Conservation (phyloP, 768 basidiomycete species). For the Mycena kentingensis region DNA sequence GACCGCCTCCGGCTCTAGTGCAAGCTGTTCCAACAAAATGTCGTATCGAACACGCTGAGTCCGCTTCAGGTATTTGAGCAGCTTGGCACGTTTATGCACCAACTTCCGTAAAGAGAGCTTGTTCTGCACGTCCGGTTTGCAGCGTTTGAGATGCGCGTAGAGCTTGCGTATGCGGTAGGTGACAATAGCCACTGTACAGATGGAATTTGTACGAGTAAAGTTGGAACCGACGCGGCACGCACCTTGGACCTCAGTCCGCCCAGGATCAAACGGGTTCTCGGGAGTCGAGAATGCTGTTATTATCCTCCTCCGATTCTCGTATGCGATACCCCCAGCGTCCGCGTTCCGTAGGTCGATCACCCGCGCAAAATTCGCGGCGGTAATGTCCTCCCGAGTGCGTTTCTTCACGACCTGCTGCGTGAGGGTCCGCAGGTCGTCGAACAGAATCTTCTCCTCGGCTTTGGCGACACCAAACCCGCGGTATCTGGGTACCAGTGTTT, state of each 20-base stretch:
- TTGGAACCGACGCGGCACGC: constrained; percentile 25
- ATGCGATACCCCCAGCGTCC: constrained; percentile 82
- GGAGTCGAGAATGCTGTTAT: constrained; percentile 76
- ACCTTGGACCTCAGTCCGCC: constrained; percentile 92
- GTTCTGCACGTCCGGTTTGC: constrained; percentile 76
- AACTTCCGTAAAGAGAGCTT: constrained; percentile 74
- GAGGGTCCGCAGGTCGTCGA: constrained; percentile 64
- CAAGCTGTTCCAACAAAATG: constrained; percentile 67
- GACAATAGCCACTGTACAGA: constrained; percentile 72
- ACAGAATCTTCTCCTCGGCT: constrained; percentile 61
- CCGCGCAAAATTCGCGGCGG: constrained; percentile 52
- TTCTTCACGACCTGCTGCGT: constrained; percentile 25
- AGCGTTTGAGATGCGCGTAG: constrained; percentile 69
- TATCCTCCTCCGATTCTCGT: constrained; percentile 81
- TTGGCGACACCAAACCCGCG: constrained; percentile 69
- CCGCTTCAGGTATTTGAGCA: constrained; percentile 77
- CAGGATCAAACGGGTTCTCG: constrained; percentile 70
- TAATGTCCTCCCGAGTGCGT: constrained; percentile 42
- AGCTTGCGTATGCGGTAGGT: constrained; percentile 86
- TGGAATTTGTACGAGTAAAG: background rate
- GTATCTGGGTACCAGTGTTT: constrained; percentile 58
- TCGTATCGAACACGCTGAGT: constrained; percentile 73
- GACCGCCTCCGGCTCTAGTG: constrained; percentile 75
- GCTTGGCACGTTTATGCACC: constrained; percentile 80
- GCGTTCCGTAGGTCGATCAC: constrained; percentile 87